phyloP scores from a whole-genome alignment of 257 asterid genomes.

The Solanum infundibuliforme region DNA sequence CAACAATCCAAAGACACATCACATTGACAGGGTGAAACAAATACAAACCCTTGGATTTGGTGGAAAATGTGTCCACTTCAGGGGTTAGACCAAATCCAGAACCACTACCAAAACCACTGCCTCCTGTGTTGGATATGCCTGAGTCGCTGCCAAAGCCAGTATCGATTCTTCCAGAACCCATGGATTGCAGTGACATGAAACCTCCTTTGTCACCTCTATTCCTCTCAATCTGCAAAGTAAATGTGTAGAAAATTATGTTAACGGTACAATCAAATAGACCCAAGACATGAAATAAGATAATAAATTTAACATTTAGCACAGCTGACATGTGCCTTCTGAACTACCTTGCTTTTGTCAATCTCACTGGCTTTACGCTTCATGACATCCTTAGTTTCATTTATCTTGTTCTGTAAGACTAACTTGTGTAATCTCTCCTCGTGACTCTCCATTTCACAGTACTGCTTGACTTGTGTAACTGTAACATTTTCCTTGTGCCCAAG shows the following conservation, averaged over 20 bases:
- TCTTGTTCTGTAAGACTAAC: conserved; percentile 76
- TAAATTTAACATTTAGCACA: background rate
- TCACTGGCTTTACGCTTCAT: conserved; percentile 93
- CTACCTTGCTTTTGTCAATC: conserved; percentile 93
- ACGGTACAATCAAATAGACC: background rate
- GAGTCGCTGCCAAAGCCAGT: conserved; percentile 67
- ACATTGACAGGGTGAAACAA: background rate
- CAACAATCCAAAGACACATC: background rate
- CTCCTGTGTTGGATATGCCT: conserved; percentile 27
- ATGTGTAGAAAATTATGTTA: conserved; percentile 7
- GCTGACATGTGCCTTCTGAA: background rate
- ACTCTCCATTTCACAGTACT: conserved; percentile 96
- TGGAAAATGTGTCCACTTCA: conserved; percentile 54
- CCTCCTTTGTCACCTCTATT: conserved; percentile 70
- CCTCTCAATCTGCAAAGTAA: conserved; percentile 54
- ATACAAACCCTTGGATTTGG: conserved; percentile 63
- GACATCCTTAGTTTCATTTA: conserved; percentile 74
- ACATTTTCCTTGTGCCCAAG: conserved; percentile 93
- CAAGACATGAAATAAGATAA: background rate
- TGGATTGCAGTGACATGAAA: conserved; percentile 52
- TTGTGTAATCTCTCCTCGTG: conserved; percentile 89
- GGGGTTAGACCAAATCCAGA: conserved; percentile 51
- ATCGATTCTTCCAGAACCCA: conserved; percentile 70
- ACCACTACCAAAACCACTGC: conserved; percentile 55
- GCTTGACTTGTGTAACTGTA: conserved; percentile 92